Conservation (phyloP, 441 rosid species). For the Croton laevigatus region DNA sequence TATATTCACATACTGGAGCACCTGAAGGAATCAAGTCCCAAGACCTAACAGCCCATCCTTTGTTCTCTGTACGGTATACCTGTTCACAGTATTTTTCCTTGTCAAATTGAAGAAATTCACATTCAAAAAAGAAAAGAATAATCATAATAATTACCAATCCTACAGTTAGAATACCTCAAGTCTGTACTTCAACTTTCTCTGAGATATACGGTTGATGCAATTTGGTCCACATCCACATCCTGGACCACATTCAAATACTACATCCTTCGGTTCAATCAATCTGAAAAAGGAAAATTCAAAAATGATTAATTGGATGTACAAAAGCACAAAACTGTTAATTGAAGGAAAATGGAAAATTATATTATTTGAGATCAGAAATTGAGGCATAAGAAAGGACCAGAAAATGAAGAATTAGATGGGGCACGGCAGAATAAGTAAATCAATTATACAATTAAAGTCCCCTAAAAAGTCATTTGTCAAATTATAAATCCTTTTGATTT, state of each 20-base stretch:
- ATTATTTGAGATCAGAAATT: neutral
- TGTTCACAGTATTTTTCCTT: constrained; percentile 18
- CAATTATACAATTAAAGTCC: neutral
- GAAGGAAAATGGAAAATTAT: neutral
- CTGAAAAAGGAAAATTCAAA: constrained; percentile 25
- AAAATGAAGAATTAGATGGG: neutral
- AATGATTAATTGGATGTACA: constrained; percentile 9
- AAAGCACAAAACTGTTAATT: neutral
- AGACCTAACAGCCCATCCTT: constrained; percentile 69
- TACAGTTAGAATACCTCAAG: constrained; percentile 43
- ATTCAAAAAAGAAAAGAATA: neutral
- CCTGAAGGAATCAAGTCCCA: constrained; percentile 60
- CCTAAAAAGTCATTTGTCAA: neutral
- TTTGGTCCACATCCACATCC: constrained; percentile 55
- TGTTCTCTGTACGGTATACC: constrained; percentile 47
- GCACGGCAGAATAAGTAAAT: neutral
- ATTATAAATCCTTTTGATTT: neutral
- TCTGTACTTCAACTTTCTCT: constrained; percentile 40
- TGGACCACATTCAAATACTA: constrained; percentile 67
- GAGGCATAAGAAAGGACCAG: constrained; percentile 4
- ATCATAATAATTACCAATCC: neutral
- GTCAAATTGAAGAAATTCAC: neutral
- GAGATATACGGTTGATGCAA: constrained; percentile 55
- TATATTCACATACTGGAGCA: constrained; percentile 53
- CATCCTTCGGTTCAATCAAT: constrained; percentile 53